Conservation (phyloP, 805 yeast genomes). For the Candida xiaguanensis region DNA sequence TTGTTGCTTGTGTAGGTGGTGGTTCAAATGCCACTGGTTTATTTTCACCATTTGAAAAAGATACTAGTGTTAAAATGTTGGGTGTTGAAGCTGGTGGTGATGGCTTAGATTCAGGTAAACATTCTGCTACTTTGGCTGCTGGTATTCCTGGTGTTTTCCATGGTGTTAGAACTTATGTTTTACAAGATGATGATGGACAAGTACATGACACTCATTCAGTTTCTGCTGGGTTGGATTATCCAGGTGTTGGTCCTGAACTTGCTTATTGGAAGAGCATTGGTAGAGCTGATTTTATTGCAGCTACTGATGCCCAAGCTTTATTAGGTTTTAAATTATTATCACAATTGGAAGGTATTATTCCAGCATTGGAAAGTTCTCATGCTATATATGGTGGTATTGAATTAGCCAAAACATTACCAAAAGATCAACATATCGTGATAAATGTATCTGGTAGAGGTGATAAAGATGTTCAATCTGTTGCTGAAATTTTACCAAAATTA, state of each 20-base stretch:
- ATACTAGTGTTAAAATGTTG: conserved; percentile 66
- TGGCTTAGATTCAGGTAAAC: conserved; percentile 83
- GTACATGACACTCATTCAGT: conserved; percentile 97
- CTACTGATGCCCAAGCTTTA: conserved; percentile 93
- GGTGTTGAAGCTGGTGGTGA: conserved; percentile 99
- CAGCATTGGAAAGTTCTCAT: conserved; percentile 96
- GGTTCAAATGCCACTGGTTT: conserved; percentile 97
- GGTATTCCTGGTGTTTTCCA: conserved; percentile 98
- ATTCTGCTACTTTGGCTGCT: conserved; percentile 92
- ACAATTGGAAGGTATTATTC: conserved; percentile 96
- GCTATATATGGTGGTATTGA: conserved; percentile 90
- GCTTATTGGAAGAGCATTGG: conserved; percentile 94
- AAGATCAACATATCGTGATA: conserved; percentile 79
- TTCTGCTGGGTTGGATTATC: conserved; percentile 97
- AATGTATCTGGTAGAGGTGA: conserved; percentile 98
- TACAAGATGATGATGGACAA: conserved; percentile 92
- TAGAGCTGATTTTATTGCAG: conserved; percentile 86
- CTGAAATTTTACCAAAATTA: conserved; percentile 82
- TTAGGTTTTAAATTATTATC: conserved; percentile 85
- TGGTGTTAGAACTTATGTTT: conserved; percentile 91
- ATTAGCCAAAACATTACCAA: conserved; percentile 75
- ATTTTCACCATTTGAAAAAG: conserved; percentile 91
- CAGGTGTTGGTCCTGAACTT: conserved; percentile 98
- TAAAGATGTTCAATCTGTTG: conserved; percentile 97
- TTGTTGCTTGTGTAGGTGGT: conserved; percentile 99